These are phyloP conservation scores for Jatropha podagrica DNA, from an alignment of 441 rosid species.

Conservation along the genomic window DNA sequence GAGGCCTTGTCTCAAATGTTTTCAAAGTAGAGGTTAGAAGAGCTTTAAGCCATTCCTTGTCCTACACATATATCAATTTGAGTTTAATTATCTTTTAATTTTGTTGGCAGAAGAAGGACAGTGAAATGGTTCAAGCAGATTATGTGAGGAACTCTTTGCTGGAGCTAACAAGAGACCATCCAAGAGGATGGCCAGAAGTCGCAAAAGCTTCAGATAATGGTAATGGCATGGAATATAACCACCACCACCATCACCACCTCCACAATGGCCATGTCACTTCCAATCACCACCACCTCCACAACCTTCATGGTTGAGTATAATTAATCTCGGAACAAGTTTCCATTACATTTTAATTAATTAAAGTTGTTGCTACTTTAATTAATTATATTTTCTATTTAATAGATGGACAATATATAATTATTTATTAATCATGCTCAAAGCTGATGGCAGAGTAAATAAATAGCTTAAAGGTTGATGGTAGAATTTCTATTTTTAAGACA, in stretches of 20 bases:
- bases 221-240: slow-evolving; percentile 40
- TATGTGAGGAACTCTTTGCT: slow-evolving; percentile 73
- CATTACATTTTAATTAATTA: too few relatives aligned
- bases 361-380: too few relatives aligned
- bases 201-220: slow-evolving; percentile 35
- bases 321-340: too few relatives aligned
- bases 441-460: too few relatives aligned
- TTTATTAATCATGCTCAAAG: too few relatives aligned
- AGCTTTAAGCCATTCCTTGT: not conserved
- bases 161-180: slow-evolving; percentile 61
- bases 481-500: too few relatives aligned
- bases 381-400: too few relatives aligned
- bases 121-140: slow-evolving; percentile 75
- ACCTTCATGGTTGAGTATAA: slow-evolving; percentile 25
- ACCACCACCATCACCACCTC: slow-evolving; percentile 38
- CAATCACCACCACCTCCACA: slow-evolving; percentile 35
- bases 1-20: slow-evolving; percentile 82
- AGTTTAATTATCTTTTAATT: not conserved
- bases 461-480: too few relatives aligned
- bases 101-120: slow-evolving; percentile 62
- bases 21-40: slow-evolving; percentile 75
- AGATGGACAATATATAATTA: too few relatives aligned
- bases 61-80: not conserved
- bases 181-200: slow-evolving; percentile 54
- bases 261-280: too few relatives aligned